Conservation (phyloP, 1,139 yeast genomes). For the Candida mesenterica region DNA sequence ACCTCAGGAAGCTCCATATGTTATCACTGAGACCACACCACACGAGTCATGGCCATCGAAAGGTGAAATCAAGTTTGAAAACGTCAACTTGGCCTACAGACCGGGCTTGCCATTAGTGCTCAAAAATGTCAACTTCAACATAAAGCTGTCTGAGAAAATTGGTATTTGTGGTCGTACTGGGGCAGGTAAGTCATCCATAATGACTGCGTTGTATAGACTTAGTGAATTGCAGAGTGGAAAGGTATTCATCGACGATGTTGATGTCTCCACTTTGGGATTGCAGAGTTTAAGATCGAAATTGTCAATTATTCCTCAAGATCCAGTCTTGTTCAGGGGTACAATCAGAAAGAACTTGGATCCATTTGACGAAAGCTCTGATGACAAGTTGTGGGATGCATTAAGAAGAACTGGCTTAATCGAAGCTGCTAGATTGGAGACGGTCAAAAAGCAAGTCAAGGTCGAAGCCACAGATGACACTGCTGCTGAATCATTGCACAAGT, state of each 20-base stretch:
- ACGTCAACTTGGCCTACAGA: slow-evolving; percentile 68
- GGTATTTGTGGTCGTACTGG: slow-evolving; percentile 84
- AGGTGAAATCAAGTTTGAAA: slow-evolving; percentile 53
- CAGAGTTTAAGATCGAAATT: slow-evolving; percentile 57
- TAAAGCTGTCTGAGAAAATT: slow-evolving; percentile 59
- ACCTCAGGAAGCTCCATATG: slow-evolving; percentile 42
- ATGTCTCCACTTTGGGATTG: slow-evolving; percentile 55
- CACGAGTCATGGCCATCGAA: slow-evolving; percentile 43
- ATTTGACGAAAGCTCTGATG: slow-evolving; percentile 50
- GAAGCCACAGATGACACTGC: slow-evolving; percentile 13
- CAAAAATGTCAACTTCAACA: slow-evolving; percentile 46
- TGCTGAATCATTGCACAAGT: slow-evolving; percentile 49
- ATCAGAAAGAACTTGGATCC: slow-evolving; percentile 70
- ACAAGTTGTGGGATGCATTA: slow-evolving; percentile 48
- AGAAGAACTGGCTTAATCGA: slow-evolving; percentile 64
- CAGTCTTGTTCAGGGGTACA: slow-evolving; percentile 67
- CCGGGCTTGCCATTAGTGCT: slow-evolving; percentile 74
- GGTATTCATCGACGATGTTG: slow-evolving; percentile 58
- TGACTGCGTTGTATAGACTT: slow-evolving; percentile 63
- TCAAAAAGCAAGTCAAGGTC: slow-evolving; percentile 19
- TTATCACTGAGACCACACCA: slow-evolving; percentile 51
- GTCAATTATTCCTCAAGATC: slow-evolving; percentile 79
- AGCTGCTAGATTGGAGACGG: slow-evolving; percentile 27
- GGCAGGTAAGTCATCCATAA: slow-evolving; percentile 73
- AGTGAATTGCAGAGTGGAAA: slow-evolving; percentile 53